Conservation (phyloP, 1,284 basidiomycete species). For the Boletus semigastroideus region DNA sequence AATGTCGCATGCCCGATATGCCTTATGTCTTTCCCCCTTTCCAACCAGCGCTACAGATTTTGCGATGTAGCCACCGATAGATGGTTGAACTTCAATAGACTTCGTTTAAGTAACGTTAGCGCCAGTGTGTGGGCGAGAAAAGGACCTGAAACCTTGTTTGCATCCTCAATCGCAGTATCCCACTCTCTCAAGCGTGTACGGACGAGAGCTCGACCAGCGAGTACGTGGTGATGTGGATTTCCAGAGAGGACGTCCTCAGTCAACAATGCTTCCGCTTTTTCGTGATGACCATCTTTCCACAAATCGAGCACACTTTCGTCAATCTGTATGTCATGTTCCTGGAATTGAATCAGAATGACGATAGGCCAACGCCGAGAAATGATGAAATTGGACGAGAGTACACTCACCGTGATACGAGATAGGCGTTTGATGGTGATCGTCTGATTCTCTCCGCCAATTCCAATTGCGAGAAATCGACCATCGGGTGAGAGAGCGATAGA, state of each 20-base stretch:
- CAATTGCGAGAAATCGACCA: not conserved
- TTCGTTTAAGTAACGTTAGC: not conserved
- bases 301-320: not conserved
- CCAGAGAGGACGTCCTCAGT: not conserved
- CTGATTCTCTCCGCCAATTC: not conserved
- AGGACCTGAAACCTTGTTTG: not conserved
- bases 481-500: not conserved
- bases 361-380: not conserved
- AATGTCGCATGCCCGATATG: not conserved
- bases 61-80: not conserved
- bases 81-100: not conserved
- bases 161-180: not conserved
- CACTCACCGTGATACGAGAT: not conserved
- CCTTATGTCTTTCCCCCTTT: not conserved
- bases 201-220: slow-evolving; percentile 4
- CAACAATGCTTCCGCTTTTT: not conserved
- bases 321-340: not conserved
- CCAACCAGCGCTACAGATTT: not conserved
- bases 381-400: not conserved
- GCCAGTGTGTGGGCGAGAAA: not conserved
- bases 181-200: not conserved
- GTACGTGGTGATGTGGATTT: not conserved
- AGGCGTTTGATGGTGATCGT: not conserved
- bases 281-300: not conserved
- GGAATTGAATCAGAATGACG: not conserved